Base-by-base conservation (phyloP, 2,329 filamentous ascomycete species). In the Trichoderma sp. region DNA sequence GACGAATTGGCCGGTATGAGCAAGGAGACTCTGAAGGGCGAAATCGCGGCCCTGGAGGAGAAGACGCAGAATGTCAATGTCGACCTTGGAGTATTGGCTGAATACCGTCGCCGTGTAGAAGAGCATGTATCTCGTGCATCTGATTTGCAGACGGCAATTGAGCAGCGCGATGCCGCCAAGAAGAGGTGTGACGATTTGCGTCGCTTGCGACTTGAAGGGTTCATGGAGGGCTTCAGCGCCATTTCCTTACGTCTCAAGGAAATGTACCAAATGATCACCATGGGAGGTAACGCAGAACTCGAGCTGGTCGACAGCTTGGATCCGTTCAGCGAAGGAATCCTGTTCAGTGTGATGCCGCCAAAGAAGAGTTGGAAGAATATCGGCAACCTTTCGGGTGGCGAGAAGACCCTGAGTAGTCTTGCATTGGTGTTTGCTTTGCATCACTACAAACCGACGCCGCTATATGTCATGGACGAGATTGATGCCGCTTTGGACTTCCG, bases 341-440 rank as follows among this genome's bases (percentile, higher is more conserved):
- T 98, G 65, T 99, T 99, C 87, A 96, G 93, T 74, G 97, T 99
- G 79, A 99, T 99, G 97, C 97, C 97, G 68, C 97, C 97, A 14
- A 99, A 99, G 91, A 99, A 99, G 90, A 97, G 93, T 82, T 99
- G 97, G 97, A 99, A 98, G 90, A 99, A 98, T 83, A 99, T 99
- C 82, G 93, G 93, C 82, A 98, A 99, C 83, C 83, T 99, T 79
- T 96, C 93, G 38, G 97, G 97, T 87, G 97, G 97, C 78, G 97
- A 99, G 86, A 99, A 99, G 91, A 99, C 97, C 50, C 86, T 99
- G 77, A 97, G 94, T 79, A 96, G 93, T 84, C 86, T 99, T 85
- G 97, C 97, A 27, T 87, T 99, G 75, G 97, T 99, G n/a, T 99
- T 99, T 87, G 97, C 97, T 35, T 85, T 99, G 80, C 97, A 99